Evolutionary conservation across 768 basidiomycete genomes (phyloP), one percentile per base, ranked within the genome.

Genomic region (Kwoniella pini): DNA sequence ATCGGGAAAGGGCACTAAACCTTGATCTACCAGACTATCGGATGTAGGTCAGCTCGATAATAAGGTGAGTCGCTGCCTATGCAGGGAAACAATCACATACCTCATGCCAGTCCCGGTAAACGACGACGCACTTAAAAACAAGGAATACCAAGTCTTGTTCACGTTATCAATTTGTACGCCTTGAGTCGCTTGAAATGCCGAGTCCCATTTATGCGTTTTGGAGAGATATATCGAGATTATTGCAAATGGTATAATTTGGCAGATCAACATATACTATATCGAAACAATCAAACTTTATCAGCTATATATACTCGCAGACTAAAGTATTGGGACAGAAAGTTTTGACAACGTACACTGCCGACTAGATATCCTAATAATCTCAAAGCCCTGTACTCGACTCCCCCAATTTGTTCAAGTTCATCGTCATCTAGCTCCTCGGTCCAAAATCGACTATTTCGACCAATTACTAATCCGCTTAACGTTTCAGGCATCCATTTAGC

Each of bases 361-460:
- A 73, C 66, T 11, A 74, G 42, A 49, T 65, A 65, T 38, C 64
- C 68, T 58, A 77, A 55, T 40, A 74, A 59, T 45, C 65, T 64
- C 40, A 76, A 48, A 13, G 73, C 75, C 28, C 69, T 53, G 43
- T 77, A 77, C 43, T 77, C 75, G 2, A 77, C 69, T 0, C 71
- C 75, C 0, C 72, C 75, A 26, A 77, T 51, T 58, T 67, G 62
- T 45, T 77, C 75, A 50, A 77, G 39, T 26, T 71, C 69, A 24
- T 74, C 71, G 53, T 71, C 69, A 24, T 70, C 69, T 52, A 77
- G 64, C 48, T 74, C 73, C 40, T 77, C 72, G 6, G 69, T 66
- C 52, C 53, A 77, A 48, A 77, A 74, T 4, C 69, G 63, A 43
- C 67, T 68, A 43, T 77, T 77, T 13, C 75, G 57, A 2, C 75